Evolutionary conservation across 805 yeast genomes (phyloP), one percentile per base, ranked within the genome.

Genomic region (Zygosaccharomyces bailii): DNA sequence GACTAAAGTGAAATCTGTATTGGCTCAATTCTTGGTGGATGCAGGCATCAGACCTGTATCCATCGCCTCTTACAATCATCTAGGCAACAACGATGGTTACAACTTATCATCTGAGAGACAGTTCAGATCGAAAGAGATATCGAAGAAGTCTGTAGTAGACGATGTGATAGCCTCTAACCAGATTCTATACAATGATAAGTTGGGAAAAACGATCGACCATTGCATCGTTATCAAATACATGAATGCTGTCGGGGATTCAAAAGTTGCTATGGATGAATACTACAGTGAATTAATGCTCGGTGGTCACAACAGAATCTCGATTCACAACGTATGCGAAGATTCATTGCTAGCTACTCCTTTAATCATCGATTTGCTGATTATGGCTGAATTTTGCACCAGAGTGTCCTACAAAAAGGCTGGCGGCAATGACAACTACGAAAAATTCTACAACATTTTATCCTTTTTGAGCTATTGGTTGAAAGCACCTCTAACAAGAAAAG

Each of bases 261-360:
- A 90, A 74, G 96, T 90, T 52, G 98, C 98, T 42, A 91, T 90
- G 97, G 98, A 90, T 68, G 97, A 91, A 72, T 90, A 90, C 72
- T 88, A 91, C 73, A 84, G 95, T 45, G 97, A 90, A 70, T 80
- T 90, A 63, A 91, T 90, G 97, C 77, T 90, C 58, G 98, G 98
- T 50, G 98, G 98, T 35, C 96, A 90, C 72, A 91, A 90, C 73
- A 84, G 93, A 64, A 85, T 90, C 55, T 82, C 95, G 38, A 84
- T 91, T 62, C 96, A 90, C 71, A 90, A 91, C 65, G 96, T 91
- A 33, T 90, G 98, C 69, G 98, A 90, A 70, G 98, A 90, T 67
- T 89, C 96, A 2, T 74, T 90, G 59, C 76, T 90, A 65, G 98
- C 98, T 14, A 86, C 96, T 19, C 97, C 98, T 39, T 76, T 90